Base-by-base conservation (phyloP, 768 basidiomycete genomes). In the Lactarius psammicola region DNA sequence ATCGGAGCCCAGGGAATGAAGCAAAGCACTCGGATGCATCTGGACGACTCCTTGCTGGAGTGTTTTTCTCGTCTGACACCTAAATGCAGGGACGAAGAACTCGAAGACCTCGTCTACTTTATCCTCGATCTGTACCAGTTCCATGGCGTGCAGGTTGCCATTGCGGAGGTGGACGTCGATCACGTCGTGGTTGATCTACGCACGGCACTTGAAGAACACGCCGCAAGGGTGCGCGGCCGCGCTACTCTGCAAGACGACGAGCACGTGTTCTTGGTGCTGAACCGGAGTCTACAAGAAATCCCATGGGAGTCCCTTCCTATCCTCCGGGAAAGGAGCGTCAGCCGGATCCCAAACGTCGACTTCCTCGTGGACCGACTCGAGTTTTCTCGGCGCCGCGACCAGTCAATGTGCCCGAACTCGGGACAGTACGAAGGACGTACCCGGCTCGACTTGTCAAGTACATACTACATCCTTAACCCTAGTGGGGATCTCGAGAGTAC, bases 251-350 rank as follows among this genome's bases (percentile, higher is more conserved):
- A 71, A 36, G 69, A 78, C 6, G 89, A 91, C 71, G 81, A 86
- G 49, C 96, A 98, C 72, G 76, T 87, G 40, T 96, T 98, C 78
- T 79, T 98, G 66, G 84, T 96, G 23, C 81, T 98, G 57, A 97
- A 98, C 76, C 92, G 92, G 76, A 87, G 91, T 65, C 78, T 95
- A 13, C 92, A 95, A 72, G 85, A 87, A 0, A 81, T 98, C 62
- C 95, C 97, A 2, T 98, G 96, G 96, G 97, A 98, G 76, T 95
- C 90, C 30, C 85, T 98, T 17, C 95, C 96, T 0, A 83, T 88
- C 49, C 78, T 98, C 13, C 83, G 92, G 49, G 92, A 90, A 10
- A 81, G 88, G 57, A 92, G 94, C 60, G 84, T 98, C 73, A 95
- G 92, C 73, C 88, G 97, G n/a, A 87, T 98, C 68, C 97, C 97